Evolutionary conservation across 495 filamentous ascomycete species (phyloP).

Genomic region (Penicillium steckii): DNA sequence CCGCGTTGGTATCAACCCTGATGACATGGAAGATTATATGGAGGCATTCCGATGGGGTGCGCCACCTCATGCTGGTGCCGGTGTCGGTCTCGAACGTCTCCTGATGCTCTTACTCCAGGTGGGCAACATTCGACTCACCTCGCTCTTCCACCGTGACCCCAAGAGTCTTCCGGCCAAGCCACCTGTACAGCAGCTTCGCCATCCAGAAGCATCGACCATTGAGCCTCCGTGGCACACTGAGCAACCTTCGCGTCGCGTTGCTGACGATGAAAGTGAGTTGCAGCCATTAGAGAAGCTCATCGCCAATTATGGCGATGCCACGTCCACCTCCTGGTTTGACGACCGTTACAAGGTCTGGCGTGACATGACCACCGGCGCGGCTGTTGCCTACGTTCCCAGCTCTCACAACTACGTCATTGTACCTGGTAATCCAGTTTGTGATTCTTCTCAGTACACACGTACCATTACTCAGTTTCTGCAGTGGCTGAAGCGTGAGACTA

Average conservation of each 20-base stretch:
- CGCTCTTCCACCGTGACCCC: slow-evolving; percentile 81
- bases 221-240: slow-evolving; percentile 58
- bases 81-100: slow-evolving; percentile 85
- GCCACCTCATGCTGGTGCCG: slow-evolving; percentile 86
- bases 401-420: slow-evolving; percentile 72
- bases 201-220: slow-evolving; percentile 76
- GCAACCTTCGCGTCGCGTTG: slow-evolving; percentile 30
- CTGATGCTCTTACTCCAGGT: slow-evolving; percentile 80
- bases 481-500: slow-evolving; percentile 65
- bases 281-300: slow-evolving; percentile 78
- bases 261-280: slow-evolving; percentile 48
- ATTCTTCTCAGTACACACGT: slow-evolving; percentile 64
- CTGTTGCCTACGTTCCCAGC: slow-evolving; percentile 72
- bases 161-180: slow-evolving; percentile 67
- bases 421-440: slow-evolving; percentile 80
- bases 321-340: slow-evolving; percentile 85
- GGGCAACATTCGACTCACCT: slow-evolving; percentile 86
- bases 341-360: slow-evolving; percentile 81
- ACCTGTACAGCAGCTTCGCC: slow-evolving; percentile 55
- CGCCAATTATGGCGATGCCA: slow-evolving; percentile 86
- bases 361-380: slow-evolving; percentile 71
- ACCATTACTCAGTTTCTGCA: slow-evolving; percentile 71
- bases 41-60: slow-evolving; percentile 85
- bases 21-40: slow-evolving; percentile 82
- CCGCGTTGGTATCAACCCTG: slow-evolving; percentile 69